phyloP scores from a whole-genome alignment of 2,329 filamentous ascomycete species.

The Alternaria sp. region DNA sequence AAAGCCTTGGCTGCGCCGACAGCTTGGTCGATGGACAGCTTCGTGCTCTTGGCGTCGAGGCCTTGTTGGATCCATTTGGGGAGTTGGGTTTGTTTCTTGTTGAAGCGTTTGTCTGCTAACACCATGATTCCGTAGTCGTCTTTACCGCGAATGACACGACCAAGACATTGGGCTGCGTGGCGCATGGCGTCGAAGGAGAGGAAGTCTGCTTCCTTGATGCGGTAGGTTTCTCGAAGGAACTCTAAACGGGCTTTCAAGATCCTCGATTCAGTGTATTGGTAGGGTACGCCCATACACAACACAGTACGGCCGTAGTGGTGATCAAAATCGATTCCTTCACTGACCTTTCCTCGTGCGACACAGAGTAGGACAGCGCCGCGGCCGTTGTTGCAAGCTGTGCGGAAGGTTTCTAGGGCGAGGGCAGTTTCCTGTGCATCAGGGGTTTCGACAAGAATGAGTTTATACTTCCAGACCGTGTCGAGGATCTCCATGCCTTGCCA shows the following conservation, averaged over 20 bases:
- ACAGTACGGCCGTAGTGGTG: slow-evolving; percentile 98
- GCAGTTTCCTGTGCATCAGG: slow-evolving; percentile 97
- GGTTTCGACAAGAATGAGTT: slow-evolving; percentile 96
- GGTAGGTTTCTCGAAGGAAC: slow-evolving; percentile 95
- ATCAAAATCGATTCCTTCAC: slow-evolving; percentile 98
- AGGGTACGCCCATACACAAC: slow-evolving; percentile 94
- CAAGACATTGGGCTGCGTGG: slow-evolving; percentile 96
- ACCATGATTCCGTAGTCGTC: slow-evolving; percentile 99
- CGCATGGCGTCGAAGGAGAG: slow-evolving; percentile 99
- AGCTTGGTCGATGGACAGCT: slow-evolving; percentile 94
- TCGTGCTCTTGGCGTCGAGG: slow-evolving; percentile 83
- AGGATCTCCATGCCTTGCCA: slow-evolving; percentile 99
- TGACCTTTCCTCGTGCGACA: slow-evolving; percentile 96
- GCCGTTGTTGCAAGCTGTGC: slow-evolving; percentile 96
- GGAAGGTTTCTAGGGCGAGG: slow-evolving; percentile 92
- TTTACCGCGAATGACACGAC: slow-evolving; percentile 92
- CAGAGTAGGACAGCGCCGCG: slow-evolving; percentile 92
- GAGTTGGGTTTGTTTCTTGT: slow-evolving; percentile 87
- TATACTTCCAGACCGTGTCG: slow-evolving; percentile 99
- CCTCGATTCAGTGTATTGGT: slow-evolving; percentile 97
- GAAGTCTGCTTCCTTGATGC: slow-evolving; percentile 96
- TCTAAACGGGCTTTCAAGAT: slow-evolving; percentile 95
- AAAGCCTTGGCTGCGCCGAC: slow-evolving; percentile 90
- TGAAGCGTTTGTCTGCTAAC: slow-evolving; percentile 89
- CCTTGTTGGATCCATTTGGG: slow-evolving; percentile 97